A percentile compares a stretch with the other conserved stretches of the same genome.
These are phyloP conservation scores for Trichoderma breve DNA, from an alignment of 2,329 filamentous ascomycete species.

Conservation along the genomic window DNA sequence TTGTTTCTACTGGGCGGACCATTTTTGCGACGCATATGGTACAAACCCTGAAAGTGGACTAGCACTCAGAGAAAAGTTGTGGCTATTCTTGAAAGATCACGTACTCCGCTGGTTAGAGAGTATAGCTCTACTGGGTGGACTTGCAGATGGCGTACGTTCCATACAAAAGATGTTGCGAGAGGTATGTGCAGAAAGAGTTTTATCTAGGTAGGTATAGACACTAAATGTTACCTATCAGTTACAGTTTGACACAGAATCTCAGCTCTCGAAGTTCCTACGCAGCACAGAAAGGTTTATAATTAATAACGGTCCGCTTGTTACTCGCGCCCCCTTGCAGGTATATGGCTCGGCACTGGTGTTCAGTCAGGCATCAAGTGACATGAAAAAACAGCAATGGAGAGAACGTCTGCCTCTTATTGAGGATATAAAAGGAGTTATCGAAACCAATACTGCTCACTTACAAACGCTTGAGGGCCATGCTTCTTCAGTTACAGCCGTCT, in stretches of 20 bases:
- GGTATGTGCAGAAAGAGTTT: background rate
- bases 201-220: background rate
- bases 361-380: conserved; percentile 27
- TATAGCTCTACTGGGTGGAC: conserved; percentile 20
- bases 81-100: conserved; percentile 20
- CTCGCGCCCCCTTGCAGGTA: conserved; percentile 32
- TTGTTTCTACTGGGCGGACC: conserved; percentile 34
- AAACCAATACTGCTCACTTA: conserved; percentile 3
- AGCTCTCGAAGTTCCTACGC: conserved; percentile 31
- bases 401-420: conserved; percentile 25
- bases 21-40: conserved; percentile 27
- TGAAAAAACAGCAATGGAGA: conserved; percentile 22
- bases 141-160: conserved; percentile 16
- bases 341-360: conserved; percentile 37
- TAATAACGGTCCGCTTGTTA: conserved; percentile 28
- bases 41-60: conserved; percentile 16
- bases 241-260: background rate
- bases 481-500: background rate
- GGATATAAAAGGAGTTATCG: background rate
- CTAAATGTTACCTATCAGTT: background rate
- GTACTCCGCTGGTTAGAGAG: conserved; percentile 25
- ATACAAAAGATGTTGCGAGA: conserved; percentile 10
- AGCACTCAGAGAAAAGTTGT: conserved; percentile 24
- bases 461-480: conserved; percentile 26
- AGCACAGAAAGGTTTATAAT: conserved; percentile 28